Conservation (phyloP, 2,329 filamentous ascomycete genomes). For the Mollisia scopiformis region DNA sequence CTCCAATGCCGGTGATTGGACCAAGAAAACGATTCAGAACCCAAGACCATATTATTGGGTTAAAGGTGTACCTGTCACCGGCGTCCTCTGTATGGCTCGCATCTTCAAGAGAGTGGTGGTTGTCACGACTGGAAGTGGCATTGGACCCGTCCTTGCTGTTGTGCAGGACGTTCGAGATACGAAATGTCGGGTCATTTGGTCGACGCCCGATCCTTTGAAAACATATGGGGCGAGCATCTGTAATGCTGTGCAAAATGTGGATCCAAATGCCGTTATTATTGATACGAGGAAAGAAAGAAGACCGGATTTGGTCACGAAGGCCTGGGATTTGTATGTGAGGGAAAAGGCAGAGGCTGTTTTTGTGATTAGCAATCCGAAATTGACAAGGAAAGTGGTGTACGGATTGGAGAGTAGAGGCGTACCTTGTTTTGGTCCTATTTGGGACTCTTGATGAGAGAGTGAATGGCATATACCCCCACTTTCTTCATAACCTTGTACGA, state of each 20-base stretch:
- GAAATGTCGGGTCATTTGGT: conserved; percentile 38
- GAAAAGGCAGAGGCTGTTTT: conserved; percentile 40
- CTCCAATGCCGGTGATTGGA: conserved; percentile 62
- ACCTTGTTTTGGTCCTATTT: conserved; percentile 40
- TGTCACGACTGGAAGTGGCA: conserved; percentile 41
- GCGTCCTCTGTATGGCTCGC: conserved; percentile 38
- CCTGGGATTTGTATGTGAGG: conserved; percentile 34
- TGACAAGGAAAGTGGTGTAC: conserved; percentile 42
- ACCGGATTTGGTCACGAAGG: conserved; percentile 37
- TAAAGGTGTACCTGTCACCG: conserved; percentile 49
- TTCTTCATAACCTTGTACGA: too few species aligned
- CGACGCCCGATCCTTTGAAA: conserved; percentile 34
- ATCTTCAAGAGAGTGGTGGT: conserved; percentile 39
- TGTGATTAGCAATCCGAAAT: conserved; percentile 40
- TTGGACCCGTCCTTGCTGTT: conserved; percentile 40
- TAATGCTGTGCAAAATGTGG: conserved; percentile 34
- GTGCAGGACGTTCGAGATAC: conserved; percentile 30
- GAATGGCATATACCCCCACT: too few species aligned
- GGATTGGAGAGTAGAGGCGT: conserved; percentile 40
- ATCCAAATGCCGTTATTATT: conserved; percentile 37
- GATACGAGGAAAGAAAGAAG: conserved; percentile 38
- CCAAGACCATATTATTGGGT: conserved; percentile 54
- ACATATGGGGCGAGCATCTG: conserved; percentile 40
- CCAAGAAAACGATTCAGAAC: conserved; percentile 50
- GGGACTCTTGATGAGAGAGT: conserved; percentile 38